phyloP scores from a whole-genome alignment of 2,329 filamentous ascomycete species.

The Penicillium sp. region DNA sequence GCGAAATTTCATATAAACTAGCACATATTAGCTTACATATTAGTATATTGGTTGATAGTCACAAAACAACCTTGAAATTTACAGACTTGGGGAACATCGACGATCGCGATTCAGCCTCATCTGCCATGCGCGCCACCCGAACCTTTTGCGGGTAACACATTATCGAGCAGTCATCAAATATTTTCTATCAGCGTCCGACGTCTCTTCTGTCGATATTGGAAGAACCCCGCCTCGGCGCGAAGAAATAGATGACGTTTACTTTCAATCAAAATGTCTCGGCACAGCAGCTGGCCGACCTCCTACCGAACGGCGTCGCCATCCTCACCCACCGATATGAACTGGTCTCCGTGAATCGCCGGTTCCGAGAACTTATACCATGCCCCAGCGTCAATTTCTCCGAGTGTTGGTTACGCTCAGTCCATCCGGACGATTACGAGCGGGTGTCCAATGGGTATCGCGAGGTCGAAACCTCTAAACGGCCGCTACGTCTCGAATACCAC shows the following conservation, averaged over 20 bases:
- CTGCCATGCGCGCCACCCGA: not conserved
- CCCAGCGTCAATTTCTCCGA: slow-evolving; percentile 9
- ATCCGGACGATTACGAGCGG: slow-evolving; percentile 20
- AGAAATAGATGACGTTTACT: slow-evolving; percentile 2
- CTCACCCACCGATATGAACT: slow-evolving; percentile 20
- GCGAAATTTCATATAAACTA: not conserved
- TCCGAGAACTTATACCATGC: slow-evolving; percentile 19
- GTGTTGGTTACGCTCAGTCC: slow-evolving; percentile 21
- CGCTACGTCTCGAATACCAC: slow-evolving; percentile 29
- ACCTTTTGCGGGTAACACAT: not conserved
- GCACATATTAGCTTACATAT: not conserved
- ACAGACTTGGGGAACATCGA: not conserved
- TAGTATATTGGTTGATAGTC: not conserved
- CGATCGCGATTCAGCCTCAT: not conserved
- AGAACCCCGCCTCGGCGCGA: not conserved
- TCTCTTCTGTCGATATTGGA: not conserved
- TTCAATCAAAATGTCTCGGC: slow-evolving; percentile 17
- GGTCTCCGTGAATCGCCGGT: slow-evolving; percentile 24
- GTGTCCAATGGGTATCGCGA: slow-evolving; percentile 15
- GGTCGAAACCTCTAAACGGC: not conserved
- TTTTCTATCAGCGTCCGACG: not conserved
- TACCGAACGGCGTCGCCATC: slow-evolving; percentile 27
- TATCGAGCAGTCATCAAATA: not conserved
- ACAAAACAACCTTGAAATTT: not conserved
- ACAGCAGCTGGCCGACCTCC: slow-evolving; percentile 29